phyloP scores from a whole-genome alignment of 441 rosid species.

The Adansonia rubrostipa region DNA sequence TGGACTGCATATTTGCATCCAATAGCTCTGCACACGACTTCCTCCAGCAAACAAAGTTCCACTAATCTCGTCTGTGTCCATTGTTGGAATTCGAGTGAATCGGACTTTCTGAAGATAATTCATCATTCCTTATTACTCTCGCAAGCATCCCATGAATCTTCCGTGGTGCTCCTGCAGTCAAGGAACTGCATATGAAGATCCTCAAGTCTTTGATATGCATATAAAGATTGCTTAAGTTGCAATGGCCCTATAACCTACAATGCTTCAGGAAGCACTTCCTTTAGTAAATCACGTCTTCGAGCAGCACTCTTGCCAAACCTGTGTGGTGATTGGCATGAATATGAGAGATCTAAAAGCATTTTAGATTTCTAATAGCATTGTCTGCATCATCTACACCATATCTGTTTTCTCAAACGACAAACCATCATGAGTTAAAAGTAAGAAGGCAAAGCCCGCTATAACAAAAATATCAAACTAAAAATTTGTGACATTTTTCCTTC shows the following conservation, averaged over 20 bases:
- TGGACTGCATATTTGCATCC: conserved; percentile 57
- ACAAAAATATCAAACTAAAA: neutral
- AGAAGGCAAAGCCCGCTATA: neutral
- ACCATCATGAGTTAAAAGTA: conserved; percentile 13
- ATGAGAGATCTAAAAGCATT: conserved; percentile 90
- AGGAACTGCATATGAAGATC: conserved; percentile 90
- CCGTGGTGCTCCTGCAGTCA: conserved; percentile 75
- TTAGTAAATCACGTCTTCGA: conserved; percentile 69
- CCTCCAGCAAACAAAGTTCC: conserved; percentile 62
- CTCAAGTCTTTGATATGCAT: conserved; percentile 90
- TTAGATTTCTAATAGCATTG: conserved; percentile 60
- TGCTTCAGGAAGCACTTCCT: conserved; percentile 69
- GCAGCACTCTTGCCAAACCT: conserved; percentile 86
- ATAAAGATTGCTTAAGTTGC: conserved; percentile 76
- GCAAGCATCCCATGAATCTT: conserved; percentile 63
- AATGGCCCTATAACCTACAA: conserved; percentile 77
- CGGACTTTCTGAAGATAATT: conserved; percentile 33
- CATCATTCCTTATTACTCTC: conserved; percentile 31
- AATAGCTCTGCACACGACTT: conserved; percentile 71
- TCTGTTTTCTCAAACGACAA: conserved; percentile 39
- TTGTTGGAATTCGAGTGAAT: conserved; percentile 10
- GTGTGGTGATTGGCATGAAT: conserved; percentile 96
- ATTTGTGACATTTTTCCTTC: conserved; percentile 51
- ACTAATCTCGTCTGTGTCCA: conserved; percentile 27
- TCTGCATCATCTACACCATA: conserved; percentile 83